Conservation (phyloP, 2,329 filamentous ascomycete species). For the Fusarium scirpi region DNA sequence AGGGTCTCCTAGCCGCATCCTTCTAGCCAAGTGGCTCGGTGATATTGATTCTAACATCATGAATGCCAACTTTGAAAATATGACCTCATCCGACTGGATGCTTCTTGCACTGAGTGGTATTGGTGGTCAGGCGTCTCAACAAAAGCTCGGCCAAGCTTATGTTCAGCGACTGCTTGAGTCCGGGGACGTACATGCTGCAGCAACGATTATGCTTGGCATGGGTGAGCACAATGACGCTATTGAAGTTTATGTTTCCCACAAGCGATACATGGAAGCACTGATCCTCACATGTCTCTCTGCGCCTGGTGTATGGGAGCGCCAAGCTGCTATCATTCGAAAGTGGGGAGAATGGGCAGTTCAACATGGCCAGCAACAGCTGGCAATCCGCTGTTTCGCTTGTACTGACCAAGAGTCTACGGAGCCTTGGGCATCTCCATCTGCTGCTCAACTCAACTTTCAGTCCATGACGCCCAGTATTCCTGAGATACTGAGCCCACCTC, state of each 20-base stretch:
- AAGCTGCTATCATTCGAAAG: conserved; percentile 87
- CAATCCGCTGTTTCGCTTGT: conserved; percentile 93
- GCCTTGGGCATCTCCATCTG: conserved; percentile 88
- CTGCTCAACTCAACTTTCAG: conserved; percentile 70
- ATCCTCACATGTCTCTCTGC: conserved; percentile 86
- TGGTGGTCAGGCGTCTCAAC: conserved; percentile 79
- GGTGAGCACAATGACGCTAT: conserved; percentile 95
- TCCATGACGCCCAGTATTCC: conserved; percentile 67
- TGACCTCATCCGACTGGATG: conserved; percentile 98
- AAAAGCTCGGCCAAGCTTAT: conserved; percentile 90
- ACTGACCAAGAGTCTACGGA: conserved; percentile 86
- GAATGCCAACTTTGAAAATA: conserved; percentile 83
- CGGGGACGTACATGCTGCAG: conserved; percentile 91
- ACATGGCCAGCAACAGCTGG: conserved; percentile 87
- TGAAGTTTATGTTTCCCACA: conserved; percentile 94
- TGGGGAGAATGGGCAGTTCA: conserved; percentile 95
- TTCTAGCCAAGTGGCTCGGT: conserved; percentile 93
- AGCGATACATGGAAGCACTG: conserved; percentile 91
- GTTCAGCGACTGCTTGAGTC: conserved; percentile 90
- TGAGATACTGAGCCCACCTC: conserved; percentile 74
- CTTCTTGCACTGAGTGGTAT: conserved; percentile 90
- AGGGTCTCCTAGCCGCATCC: conserved; percentile 81
- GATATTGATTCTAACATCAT: conserved; percentile 86
- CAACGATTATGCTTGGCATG: conserved; percentile 91
- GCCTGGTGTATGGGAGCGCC: conserved; percentile 89